Evolutionary conservation across 2,329 filamentous ascomycete genomes (phyloP).

Genomic region (Hypoxylon sp.): DNA sequence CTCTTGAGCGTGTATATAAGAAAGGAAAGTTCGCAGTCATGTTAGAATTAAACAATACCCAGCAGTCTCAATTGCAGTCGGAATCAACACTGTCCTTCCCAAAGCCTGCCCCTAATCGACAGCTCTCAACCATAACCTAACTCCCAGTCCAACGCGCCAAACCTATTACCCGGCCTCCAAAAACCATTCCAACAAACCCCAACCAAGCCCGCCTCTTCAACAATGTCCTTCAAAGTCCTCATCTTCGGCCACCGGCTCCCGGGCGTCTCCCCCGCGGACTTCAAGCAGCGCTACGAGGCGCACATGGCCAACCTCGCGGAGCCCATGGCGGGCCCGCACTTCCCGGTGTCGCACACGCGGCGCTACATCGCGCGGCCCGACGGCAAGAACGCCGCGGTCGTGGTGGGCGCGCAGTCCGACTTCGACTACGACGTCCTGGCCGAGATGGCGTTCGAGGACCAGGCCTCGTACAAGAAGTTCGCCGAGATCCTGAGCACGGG

Average conservation of each 20-base stretch:
- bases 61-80: too few species aligned
- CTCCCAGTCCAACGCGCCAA: too few species aligned
- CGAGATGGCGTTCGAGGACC: slow-evolving; percentile 16
- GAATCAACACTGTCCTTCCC: too few species aligned
- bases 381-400: slow-evolving; percentile 7
- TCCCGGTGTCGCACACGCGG: slow-evolving; percentile 24
- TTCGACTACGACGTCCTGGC: slow-evolving; percentile 21
- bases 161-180: too few species aligned
- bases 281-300: slow-evolving; percentile 28
- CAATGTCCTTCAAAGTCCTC: slow-evolving; percentile 14
- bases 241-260: slow-evolving; percentile 13
- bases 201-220: too few species aligned
- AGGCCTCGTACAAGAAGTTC: slow-evolving; percentile 1
- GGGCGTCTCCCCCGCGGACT: slow-evolving; percentile 22
- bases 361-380: slow-evolving; percentile 25
- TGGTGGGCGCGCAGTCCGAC: slow-evolving; percentile 13
- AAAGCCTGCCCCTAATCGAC: too few species aligned
- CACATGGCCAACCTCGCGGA: slow-evolving; percentile 29
- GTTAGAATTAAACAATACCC: too few species aligned
- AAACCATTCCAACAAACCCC: too few species aligned
- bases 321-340: slow-evolving; percentile 20
- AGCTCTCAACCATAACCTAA: too few species aligned
- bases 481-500: neutral
- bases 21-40: too few species aligned
- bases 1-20: too few species aligned